A percentile compares a stretch with the other conserved stretches of the same genome.
Conservation (phyloP, 1,284 basidiomycete species). For the Moniliophthora roreri region DNA sequence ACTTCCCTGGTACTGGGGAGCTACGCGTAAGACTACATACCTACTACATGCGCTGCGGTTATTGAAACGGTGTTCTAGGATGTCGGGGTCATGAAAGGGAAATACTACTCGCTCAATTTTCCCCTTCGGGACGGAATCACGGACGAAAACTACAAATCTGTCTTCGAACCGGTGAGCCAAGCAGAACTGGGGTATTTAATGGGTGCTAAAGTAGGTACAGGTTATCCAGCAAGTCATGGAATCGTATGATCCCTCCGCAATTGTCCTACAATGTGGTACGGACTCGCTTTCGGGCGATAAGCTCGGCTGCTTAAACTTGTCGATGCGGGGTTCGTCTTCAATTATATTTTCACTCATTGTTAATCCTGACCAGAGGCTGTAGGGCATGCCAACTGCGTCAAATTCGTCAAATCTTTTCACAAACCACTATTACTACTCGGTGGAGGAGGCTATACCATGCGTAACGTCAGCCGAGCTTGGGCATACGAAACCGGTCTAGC, state of each 20-base stretch:
- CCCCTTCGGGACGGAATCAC: slow-evolving; percentile 95
- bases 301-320: slow-evolving; percentile 94
- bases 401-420: slow-evolving; percentile 96
- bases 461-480: slow-evolving; percentile 96
- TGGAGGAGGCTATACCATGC: slow-evolving; percentile 98
- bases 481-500: slow-evolving; percentile 98
- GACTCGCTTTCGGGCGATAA: slow-evolving; percentile 98
- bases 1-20: slow-evolving; percentile 98
- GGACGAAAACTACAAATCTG: slow-evolving; percentile 93
- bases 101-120: slow-evolving; percentile 93
- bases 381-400: slow-evolving; percentile 97
- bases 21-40: slow-evolving; percentile 63
- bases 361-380: neutral
- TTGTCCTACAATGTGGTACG: slow-evolving; percentile 98
- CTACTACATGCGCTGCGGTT: too few relatives aligned
- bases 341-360: neutral
- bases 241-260: slow-evolving; percentile 92
- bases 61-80: too few relatives aligned
- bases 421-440: slow-evolving; percentile 92
- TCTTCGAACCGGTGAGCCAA: slow-evolving; percentile 87
- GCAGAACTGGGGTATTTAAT: neutral
- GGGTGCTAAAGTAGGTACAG: slow-evolving; percentile 40
- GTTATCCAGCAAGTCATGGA: slow-evolving; percentile 96
- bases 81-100: slow-evolving; percentile 90
- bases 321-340: slow-evolving; percentile 81